A percentile compares a stretch with the other conserved stretches of the same genome.
Evolutionary conservation across 2,329 filamentous ascomycete species (phyloP).

Genomic region (Claviceps lovelessii): DNA sequence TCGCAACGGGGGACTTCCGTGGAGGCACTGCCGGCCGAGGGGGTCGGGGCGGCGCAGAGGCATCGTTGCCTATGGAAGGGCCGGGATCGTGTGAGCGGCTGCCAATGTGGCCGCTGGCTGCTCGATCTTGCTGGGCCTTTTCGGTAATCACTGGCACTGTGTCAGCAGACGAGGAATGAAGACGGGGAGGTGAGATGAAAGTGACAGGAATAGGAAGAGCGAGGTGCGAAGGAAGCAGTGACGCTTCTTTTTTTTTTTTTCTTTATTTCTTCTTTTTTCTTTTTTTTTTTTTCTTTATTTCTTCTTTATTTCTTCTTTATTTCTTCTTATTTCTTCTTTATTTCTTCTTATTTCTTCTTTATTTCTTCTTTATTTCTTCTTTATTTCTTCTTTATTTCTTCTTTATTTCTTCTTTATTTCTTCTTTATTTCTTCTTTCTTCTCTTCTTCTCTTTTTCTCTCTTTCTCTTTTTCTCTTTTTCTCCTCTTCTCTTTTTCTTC

Average conservation of each 20-base stretch:
- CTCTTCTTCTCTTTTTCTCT: background rate
- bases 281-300: background rate
- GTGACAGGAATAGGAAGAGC: slow-evolving; percentile 7
- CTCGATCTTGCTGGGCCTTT: slow-evolving; percentile 32
- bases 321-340: background rate
- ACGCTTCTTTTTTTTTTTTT: background rate
- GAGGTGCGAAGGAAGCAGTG: background rate
- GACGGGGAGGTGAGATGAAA: background rate
- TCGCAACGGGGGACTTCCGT: background rate
- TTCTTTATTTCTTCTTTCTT: background rate
- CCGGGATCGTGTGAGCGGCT: slow-evolving; percentile 29
- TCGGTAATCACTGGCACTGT: slow-evolving; percentile 33
- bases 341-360: background rate
- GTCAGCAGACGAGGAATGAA: background rate
- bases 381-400: background rate
- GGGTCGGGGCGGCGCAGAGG: slow-evolving; percentile 24
- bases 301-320: background rate
- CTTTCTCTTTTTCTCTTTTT: no score
- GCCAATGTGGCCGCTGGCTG: background rate
- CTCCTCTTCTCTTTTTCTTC: background rate
- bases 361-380: background rate
- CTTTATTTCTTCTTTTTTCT: background rate
- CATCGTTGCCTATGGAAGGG: slow-evolving; percentile 13
- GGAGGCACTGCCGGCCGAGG: slow-evolving; percentile 15
- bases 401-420: background rate